Evolutionary conservation across 148 eudicot species (phyloP).

Genomic region (Camellia lanceoleosa): DNA sequence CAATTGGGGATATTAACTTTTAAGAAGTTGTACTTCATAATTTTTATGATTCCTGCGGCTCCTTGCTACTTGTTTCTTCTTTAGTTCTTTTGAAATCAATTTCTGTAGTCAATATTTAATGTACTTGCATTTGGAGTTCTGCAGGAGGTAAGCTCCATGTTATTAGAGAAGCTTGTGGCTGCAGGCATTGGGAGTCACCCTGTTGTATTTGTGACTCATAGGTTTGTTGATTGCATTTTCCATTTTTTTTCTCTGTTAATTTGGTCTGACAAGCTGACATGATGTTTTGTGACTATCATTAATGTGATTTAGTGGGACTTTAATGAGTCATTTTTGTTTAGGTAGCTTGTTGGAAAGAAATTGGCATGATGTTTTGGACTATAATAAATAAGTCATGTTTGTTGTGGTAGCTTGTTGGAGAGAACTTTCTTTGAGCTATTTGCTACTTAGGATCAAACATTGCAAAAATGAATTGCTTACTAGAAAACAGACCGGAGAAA

Average conservation of each 20-base stretch:
- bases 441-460: not conserved
- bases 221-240: conserved; percentile 38
- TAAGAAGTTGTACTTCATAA: not conserved
- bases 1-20: not conserved
- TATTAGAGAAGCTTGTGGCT: conserved; percentile 83
- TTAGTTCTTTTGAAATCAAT: not conserved
- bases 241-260: not conserved
- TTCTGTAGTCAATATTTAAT: not conserved
- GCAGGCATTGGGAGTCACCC: conserved; percentile 92
- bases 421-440: not conserved
- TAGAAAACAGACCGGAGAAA: not conserved
- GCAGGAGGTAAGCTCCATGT: conserved; percentile 97
- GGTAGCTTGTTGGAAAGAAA: not conserved
- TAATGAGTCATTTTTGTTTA: not conserved
- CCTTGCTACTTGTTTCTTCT: conserved; percentile 7
- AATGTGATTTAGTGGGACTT: not conserved
- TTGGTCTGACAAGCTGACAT: not conserved
- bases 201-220: conserved; percentile 92
- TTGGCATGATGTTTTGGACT: conserved; percentile 1
- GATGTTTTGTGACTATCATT: not conserved
- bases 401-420: not conserved
- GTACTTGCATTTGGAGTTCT: conserved; percentile 14
- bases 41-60: conserved; percentile 15
- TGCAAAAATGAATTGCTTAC: not conserved
- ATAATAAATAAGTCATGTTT: not conserved